Percentiles rank a stretch among this genome's conserved stretches.
phyloP scores from a whole-genome alignment of 441 rosid species.

The Pelargonium cotyledonis region DNA sequence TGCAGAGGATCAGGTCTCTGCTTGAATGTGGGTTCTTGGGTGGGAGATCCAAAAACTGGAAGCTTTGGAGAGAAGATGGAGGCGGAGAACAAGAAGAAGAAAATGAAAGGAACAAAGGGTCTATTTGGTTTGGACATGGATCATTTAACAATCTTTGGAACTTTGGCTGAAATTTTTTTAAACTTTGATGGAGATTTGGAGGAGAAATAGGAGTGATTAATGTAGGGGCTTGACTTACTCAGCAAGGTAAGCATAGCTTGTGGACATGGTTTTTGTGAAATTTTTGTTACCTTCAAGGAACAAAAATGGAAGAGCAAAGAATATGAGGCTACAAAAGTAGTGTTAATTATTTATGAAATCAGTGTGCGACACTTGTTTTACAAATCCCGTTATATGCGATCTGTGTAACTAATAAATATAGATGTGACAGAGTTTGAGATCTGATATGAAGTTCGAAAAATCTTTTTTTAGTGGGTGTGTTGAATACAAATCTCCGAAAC shows the following conservation, averaged over 20 bases:
- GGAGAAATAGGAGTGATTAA: constrained; percentile 11
- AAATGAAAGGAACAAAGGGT: constrained; percentile 20
- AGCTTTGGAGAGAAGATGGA: constrained; percentile 21
- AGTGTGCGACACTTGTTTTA: too few relatives aligned
- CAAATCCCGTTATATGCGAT: background rate
- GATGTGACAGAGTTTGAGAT: background rate
- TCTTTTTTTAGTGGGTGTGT: background rate
- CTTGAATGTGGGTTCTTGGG: constrained; percentile 22
- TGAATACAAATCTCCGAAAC: background rate
- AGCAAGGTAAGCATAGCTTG: constrained; percentile 63
- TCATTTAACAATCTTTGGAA: background rate
- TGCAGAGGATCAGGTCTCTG: constrained; percentile 51
- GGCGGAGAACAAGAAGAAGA: constrained; percentile 30
- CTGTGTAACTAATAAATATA: background rate
- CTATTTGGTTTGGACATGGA: constrained; percentile 29
- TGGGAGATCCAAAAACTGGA: constrained; percentile 18
- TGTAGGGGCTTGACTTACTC: constrained; percentile 31
- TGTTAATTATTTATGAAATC: too few relatives aligned
- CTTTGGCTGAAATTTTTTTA: constrained; percentile 22
- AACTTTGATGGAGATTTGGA: background rate
- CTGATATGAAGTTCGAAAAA: background rate
- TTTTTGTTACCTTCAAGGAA: constrained; percentile 23
- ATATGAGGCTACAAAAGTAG: constrained; percentile 2
- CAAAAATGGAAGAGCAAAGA: constrained; percentile 32
- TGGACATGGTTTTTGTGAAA: constrained; percentile 28